Evolutionary conservation across 352 stramenopile species (phyloP).

Genomic region (Globisporangium splendens): DNA sequence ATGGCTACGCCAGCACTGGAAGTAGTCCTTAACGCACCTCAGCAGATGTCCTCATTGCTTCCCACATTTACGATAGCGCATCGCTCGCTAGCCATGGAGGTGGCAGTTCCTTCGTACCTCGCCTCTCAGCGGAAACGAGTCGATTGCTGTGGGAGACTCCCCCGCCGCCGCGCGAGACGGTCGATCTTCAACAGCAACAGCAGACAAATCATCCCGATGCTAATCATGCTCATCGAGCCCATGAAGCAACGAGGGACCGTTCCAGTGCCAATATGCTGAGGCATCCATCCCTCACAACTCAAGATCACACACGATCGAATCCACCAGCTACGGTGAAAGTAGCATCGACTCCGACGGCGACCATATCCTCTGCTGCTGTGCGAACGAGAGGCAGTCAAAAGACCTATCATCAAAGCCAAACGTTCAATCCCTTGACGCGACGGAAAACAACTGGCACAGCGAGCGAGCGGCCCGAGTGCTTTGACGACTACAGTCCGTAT

Average conservation of each 20-base stretch:
- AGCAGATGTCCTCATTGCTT: constrained; percentile 9
- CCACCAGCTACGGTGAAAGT: background rate
- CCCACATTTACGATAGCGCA: constrained; percentile 10
- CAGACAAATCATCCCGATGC: background rate
- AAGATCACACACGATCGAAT: background rate
- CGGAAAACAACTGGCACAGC: constrained; percentile 5
- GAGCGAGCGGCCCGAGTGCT: constrained; percentile 40
- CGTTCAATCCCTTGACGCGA: constrained; percentile 7
- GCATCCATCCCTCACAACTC: background rate
- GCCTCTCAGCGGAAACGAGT: constrained; percentile 16
- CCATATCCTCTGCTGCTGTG: background rate
- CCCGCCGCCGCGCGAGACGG: background rate
- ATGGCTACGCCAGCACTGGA: background rate
- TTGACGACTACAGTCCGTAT: constrained; percentile 81
- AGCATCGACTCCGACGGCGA: background rate
- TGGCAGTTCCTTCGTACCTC: background rate
- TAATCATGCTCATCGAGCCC: no score
- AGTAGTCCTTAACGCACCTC: constrained; percentile 5
- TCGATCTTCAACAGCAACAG: background rate
- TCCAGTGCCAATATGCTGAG: background rate
- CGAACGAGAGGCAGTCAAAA: background rate
- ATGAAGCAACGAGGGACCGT: background rate
- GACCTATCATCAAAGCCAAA: background rate
- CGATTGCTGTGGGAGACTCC: constrained; percentile 28
- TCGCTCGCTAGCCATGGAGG: background rate